These are phyloP conservation scores for Zasmidium citrigriseum DNA, from an alignment of 2,329 filamentous ascomycete species.

Conservation along the genomic window DNA sequence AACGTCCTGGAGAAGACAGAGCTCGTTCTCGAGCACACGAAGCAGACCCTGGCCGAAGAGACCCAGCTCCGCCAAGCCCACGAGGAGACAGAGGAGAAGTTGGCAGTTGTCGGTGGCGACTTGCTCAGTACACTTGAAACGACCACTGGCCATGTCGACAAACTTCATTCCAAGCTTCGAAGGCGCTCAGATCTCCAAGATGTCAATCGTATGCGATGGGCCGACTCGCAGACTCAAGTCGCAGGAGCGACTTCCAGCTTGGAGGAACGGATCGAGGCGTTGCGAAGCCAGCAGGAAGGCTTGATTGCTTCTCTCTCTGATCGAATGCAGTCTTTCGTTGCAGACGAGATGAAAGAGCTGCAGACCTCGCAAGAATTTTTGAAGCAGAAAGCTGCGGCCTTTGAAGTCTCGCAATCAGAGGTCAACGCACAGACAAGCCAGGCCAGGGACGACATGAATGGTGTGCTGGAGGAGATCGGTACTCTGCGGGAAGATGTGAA, in stretches of 20 bases:
- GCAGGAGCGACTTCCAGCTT: conserved; percentile 74
- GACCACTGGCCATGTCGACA: conserved; percentile 78
- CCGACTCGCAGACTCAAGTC: conserved; percentile 73
- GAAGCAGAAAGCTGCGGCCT: conserved; percentile 66
- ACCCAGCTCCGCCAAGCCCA: conserved; percentile 78
- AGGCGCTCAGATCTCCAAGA: conserved; percentile 82
- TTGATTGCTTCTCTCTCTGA: conserved; percentile 68
- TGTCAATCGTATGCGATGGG: conserved; percentile 78
- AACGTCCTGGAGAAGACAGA: conserved; percentile 85
- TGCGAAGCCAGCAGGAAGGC: conserved; percentile 71
- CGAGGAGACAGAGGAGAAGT: conserved; percentile 76
- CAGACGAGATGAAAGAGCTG: conserved; percentile 71
- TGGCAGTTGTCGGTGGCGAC: conserved; percentile 71
- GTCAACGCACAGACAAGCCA: conserved; percentile 67
- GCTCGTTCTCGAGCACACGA: conserved; percentile 75
- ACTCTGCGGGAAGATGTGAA: conserved; percentile 87
- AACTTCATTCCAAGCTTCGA: conserved; percentile 81
- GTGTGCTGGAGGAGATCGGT: conserved; percentile 89
- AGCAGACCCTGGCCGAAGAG: conserved; percentile 76
- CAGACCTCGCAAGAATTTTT: conserved; percentile 70
- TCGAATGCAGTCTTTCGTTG: conserved; percentile 76
- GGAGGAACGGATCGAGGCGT: conserved; percentile 71
- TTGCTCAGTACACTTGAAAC: conserved; percentile 76
- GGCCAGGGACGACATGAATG: conserved; percentile 83
- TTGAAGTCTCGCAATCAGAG: conserved; percentile 67